Evolutionary conservation across 441 rosid species (phyloP), one percentile per base, ranked within the genome.

Genomic region (Aquilaria agallochum): DNA sequence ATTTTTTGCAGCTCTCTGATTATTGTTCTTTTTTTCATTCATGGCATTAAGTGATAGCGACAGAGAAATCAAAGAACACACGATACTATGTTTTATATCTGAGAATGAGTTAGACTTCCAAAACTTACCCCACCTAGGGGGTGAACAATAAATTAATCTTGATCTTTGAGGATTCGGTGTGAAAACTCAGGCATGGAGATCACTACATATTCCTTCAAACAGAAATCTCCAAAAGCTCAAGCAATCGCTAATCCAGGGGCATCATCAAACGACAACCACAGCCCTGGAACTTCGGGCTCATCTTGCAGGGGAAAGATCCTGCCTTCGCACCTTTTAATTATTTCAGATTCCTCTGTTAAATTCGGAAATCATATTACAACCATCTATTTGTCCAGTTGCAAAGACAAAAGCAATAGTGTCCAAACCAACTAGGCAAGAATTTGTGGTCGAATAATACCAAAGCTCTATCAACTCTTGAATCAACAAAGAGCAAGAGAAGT

Each of bases 221-320:
- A 95, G 70, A 95, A 95, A 74, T 95, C 99, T 13, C 99, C 99
- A 63, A 95, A 95, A 31, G 99, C 99, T 59, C 99, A 86, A 49
- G 99, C 99, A 97, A 95, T 95, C 62, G 99, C 99, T 27, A 95
- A 72, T 53, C 99, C 99, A 45, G 98, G 99, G 48, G 98, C 96
- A 73, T 95, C 96, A 81, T 95, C 97, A 72, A 80, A 90, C 59
- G 99, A 98, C 80, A 92, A 71, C 99, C 99, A 95, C 55, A 95
- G 98, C 78, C 98, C 83, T 0, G 86, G 73, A 58, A 95, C 99
- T 77, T 92, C 99, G 51, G 99, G 99, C 77, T 95, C 98, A 67
- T 92, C 99, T 80, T 88, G 94, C 81, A 92, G 56, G 4, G 98
- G 96, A 74, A 92, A 95, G 42, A 95, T 98, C 70, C 99, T 79